Evolutionary conservation across 2,329 filamentous ascomycete species (phyloP).

Genomic region (Curvularia eragrostidis): DNA sequence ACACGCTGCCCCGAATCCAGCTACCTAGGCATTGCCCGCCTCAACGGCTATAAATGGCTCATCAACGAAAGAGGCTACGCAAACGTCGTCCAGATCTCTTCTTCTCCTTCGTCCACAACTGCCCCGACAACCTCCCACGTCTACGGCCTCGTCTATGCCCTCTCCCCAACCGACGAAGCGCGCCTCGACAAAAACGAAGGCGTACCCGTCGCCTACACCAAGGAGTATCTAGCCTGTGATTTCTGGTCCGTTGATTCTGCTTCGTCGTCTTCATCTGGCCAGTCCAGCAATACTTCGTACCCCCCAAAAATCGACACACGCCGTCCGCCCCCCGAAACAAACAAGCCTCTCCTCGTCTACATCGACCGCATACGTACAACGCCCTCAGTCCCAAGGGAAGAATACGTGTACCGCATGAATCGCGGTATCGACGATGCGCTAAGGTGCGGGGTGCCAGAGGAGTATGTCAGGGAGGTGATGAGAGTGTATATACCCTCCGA

Average conservation of each 20-base stretch:
- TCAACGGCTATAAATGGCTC: constrained; percentile 67
- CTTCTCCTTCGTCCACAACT: not conserved
- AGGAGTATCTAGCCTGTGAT: constrained; percentile 55
- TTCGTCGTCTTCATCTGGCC: too few species aligned
- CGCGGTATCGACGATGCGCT: constrained; percentile 66
- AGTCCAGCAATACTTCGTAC: too few species aligned
- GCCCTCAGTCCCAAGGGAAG: constrained; percentile 56
- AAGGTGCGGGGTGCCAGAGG: constrained; percentile 59
- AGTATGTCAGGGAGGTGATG: constrained; percentile 64
- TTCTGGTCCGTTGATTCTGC: constrained; percentile 48
- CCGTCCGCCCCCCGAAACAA: constrained; percentile 24
- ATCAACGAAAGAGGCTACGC: constrained; percentile 73
- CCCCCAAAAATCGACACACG: constrained; percentile 26
- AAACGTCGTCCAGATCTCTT: constrained; percentile 61
- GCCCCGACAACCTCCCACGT: constrained; percentile 37
- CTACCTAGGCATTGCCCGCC: constrained; percentile 64
- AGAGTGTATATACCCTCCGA: constrained; percentile 57
- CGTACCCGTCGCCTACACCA: constrained; percentile 67
- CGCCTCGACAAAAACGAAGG: constrained; percentile 61
- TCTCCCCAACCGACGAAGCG: constrained; percentile 36
- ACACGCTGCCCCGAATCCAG: constrained; percentile 64
- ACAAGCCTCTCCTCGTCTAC: constrained; percentile 62
- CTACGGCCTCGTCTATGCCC: constrained; percentile 47
- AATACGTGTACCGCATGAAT: constrained; percentile 71
- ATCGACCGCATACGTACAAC: constrained; percentile 57